Percentiles rank a stretch among this genome's conserved stretches.
These are phyloP conservation scores for Artemisia tridentata DNA, from an alignment of 129 eudicot genomes.

Conservation along the genomic window DNA sequence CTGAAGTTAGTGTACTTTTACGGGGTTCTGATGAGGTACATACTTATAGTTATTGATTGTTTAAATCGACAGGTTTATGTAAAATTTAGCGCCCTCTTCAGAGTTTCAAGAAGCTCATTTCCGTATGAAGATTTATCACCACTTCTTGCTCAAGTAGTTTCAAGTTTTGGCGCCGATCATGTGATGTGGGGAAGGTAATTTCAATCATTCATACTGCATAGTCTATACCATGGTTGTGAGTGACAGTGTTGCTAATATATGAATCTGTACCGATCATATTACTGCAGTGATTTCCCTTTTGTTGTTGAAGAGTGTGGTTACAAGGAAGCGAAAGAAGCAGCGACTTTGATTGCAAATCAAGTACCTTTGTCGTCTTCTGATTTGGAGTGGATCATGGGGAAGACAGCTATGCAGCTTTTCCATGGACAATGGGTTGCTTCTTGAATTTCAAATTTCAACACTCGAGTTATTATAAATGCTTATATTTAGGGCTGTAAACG, in stretches of 20 bases:
- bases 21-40: too few species aligned
- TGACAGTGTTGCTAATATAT: neutral
- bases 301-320: slow-evolving; percentile 87
- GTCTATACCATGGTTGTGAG: neutral
- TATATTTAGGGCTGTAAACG: too few species aligned
- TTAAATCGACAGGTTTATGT: slow-evolving; percentile 53
- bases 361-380: slow-evolving; percentile 54
- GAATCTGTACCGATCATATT: neutral
- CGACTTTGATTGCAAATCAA: slow-evolving; percentile 40
- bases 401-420: slow-evolving; percentile 52
- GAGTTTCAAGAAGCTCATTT: slow-evolving; percentile 65
- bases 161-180: slow-evolving; percentile 76
- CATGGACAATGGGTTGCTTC: slow-evolving; percentile 36
- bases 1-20: too few species aligned
- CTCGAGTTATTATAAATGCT: neutral
- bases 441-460: slow-evolving; percentile 21
- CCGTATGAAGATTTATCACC: slow-evolving; percentile 67
- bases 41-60: too few species aligned
- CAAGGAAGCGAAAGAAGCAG: slow-evolving; percentile 66
- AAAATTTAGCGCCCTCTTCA: slow-evolving; percentile 73
- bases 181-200: slow-evolving; percentile 96
- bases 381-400: slow-evolving; percentile 83
- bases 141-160: slow-evolving; percentile 51
- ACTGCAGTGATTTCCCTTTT: slow-evolving; percentile 80
- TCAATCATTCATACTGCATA: too few species aligned